Percentiles rank a stretch among this genome's conserved stretches.
Evolutionary conservation across 2,329 filamentous ascomycete genomes (phyloP).

Genomic region (Hypomyces rosellus): DNA sequence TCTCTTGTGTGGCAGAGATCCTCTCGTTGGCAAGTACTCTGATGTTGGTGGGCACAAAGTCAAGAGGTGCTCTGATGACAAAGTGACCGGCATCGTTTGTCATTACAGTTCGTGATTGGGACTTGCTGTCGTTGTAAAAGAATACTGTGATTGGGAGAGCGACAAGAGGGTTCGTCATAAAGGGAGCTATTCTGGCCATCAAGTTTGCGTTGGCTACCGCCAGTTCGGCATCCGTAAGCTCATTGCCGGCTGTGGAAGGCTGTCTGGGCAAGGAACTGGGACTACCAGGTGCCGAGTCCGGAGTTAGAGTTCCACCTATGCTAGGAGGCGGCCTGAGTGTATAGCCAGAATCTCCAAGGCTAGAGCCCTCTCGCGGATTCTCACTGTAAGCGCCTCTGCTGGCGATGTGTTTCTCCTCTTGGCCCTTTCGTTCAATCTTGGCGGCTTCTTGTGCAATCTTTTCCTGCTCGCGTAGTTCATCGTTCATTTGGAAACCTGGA

Average conservation of each 20-base stretch:
- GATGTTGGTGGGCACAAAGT: slow-evolving; percentile 87
- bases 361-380: slow-evolving; percentile 41
- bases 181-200: slow-evolving; percentile 81
- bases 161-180: slow-evolving; percentile 76
- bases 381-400: slow-evolving; percentile 70
- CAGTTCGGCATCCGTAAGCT: slow-evolving; percentile 72
- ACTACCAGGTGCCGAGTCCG: slow-evolving; percentile 37
- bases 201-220: slow-evolving; percentile 76
- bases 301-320: slow-evolving; percentile 17
- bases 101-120: slow-evolving; percentile 74
- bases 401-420: slow-evolving; percentile 64
- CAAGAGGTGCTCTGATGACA: slow-evolving; percentile 67
- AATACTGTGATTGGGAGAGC: slow-evolving; percentile 81
- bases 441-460: slow-evolving; percentile 69
- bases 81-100: slow-evolving; percentile 93
- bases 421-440: slow-evolving; percentile 65
- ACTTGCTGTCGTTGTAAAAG: slow-evolving; percentile 83
- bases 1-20: slow-evolving; percentile 71
- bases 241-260: slow-evolving; percentile 33
- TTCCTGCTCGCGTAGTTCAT: slow-evolving; percentile 52
- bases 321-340: not conserved
- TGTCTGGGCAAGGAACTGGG: slow-evolving; percentile 35
- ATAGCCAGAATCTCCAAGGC: slow-evolving; percentile 16
- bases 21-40: slow-evolving; percentile 80
- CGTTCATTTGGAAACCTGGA: slow-evolving; percentile 27